Evolutionary conservation across 257 asterid species (phyloP), one percentile per base, ranked within the genome.

Genomic region (Coffea canephora): DNA sequence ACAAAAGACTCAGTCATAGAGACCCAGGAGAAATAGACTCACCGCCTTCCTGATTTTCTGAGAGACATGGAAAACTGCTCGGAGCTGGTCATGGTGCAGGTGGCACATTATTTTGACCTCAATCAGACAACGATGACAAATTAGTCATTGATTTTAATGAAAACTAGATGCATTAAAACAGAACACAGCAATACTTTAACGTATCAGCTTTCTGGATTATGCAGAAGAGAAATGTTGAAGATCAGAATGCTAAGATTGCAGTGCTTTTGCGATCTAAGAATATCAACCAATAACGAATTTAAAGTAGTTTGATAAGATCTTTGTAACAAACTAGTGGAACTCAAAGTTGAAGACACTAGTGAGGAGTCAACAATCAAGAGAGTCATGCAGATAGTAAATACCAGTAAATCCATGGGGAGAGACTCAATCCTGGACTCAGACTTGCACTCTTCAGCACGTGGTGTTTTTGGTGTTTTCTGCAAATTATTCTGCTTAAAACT

Each of bases 41-140:
- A 96, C 99, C 39, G 99, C 97, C 84, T 90, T 96, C 84, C 99
- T 86, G 59, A 94, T 82, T 84, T 90, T 95, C 87, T 87, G 91
- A 41, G 99, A 95, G 84, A 93, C 99, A 59, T 95, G 98, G 88
- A 95, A 95, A 85, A 90, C 97, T 45, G 98, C 89, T 87, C 88
- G 85, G 49, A 95, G 98, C 66, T 95, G 97, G 84, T 95, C 99
- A 67, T 95, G 99, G 89, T 93, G 96, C 78, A 95, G 90, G 88
- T 93, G 95, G 87, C 99, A 95, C 74, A 95, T 87, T 76, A 95
- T 85, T 84, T 95, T 95, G 10, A 93, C 96, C 98, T 93, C 61
- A 25, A 81, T 27, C n/a, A 79, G 9, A 68, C 54, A 80, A 82
- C 4, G 76, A 16, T 18, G 23, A 78, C 23, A 5, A 67, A 61